Evolutionary conservation across 805 yeast genomes (phyloP).

Genomic region (Yarrowia yakushimensis): DNA sequence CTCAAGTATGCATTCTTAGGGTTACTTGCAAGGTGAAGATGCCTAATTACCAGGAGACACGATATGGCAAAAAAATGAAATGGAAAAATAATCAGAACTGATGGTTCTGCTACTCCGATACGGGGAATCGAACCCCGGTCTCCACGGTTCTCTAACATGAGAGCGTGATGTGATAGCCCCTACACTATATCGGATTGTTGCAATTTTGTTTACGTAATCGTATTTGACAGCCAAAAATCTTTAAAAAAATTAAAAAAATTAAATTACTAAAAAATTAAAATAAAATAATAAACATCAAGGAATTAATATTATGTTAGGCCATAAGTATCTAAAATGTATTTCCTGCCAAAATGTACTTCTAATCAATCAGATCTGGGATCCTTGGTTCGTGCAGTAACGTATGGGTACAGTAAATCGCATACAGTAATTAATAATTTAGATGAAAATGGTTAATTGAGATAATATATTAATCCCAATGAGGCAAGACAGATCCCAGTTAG

Average conservation of each 20-base stretch:
- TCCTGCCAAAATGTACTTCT: too few species aligned
- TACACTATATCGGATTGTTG: constrained; percentile 19
- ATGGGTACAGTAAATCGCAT: too few species aligned
- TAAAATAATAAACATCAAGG: too few species aligned
- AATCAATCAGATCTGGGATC: too few species aligned
- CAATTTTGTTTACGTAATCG: not conserved
- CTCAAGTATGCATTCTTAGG: not conserved
- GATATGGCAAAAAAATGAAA: not conserved
- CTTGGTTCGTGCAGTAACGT: too few species aligned
- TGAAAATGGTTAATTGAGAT: too few species aligned
- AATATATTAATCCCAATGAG: too few species aligned
- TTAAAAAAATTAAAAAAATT: not conserved
- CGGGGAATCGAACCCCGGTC: constrained; percentile 25
- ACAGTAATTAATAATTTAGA: too few species aligned
- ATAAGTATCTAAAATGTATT: too few species aligned
- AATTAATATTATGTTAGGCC: too few species aligned
- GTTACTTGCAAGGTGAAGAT: not conserved
- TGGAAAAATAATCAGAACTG: not conserved
- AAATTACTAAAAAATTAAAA: too few species aligned
- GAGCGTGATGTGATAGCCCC: constrained; percentile 25
- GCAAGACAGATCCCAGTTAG: too few species aligned
- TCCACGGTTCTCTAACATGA: constrained; percentile 19
- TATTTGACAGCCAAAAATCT: not conserved
- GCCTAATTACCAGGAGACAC: not conserved
- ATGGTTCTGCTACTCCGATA: not conserved